Evolutionary conservation across 23 red algal genomes (phyloP).

Genomic region (Gracilaria domingensis): DNA sequence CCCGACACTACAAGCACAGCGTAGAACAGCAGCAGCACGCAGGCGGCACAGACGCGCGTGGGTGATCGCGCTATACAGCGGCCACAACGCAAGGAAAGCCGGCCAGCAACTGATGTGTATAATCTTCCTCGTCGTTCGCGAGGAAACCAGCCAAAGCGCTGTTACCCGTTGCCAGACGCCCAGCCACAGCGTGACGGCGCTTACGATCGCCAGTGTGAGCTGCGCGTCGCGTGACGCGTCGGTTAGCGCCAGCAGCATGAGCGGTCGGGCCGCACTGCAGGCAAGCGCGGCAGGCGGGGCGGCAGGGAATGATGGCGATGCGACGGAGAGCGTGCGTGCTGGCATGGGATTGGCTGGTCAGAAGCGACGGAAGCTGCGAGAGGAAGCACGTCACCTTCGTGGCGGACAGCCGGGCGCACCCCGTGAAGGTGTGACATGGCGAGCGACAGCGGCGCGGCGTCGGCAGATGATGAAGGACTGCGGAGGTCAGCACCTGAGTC

Average conservation of each 20-base stretch:
- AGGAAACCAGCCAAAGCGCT: background rate
- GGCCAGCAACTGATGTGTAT: slow-evolving; percentile 35
- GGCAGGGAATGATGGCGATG: too few relatives aligned
- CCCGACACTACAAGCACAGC: background rate
- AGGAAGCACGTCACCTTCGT: too few relatives aligned
- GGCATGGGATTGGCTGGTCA: too few relatives aligned
- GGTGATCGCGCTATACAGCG: background rate
- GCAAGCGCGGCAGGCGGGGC: background rate
- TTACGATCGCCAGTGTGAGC: background rate
- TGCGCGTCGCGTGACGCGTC: background rate
- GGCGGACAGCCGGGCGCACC: too few relatives aligned
- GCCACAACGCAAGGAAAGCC: slow-evolving; percentile 20
- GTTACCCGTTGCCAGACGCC: slow-evolving; percentile 17
- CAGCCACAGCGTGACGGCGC: slow-evolving; percentile 5
- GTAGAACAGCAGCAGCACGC: background rate
- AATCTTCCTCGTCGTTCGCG: slow-evolving; percentile 17
- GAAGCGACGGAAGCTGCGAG: too few relatives aligned
- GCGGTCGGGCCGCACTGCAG: too few relatives aligned
- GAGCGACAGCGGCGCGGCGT: too few relatives aligned
- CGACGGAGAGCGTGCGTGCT: too few relatives aligned
- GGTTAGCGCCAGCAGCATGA: background rate
- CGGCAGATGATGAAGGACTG: too few relatives aligned
- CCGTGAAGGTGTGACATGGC: too few relatives aligned
- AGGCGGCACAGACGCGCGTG: slow-evolving; percentile 10
- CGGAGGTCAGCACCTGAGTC: too few relatives aligned